Percentiles rank a stretch among this genome's conserved stretches.
phyloP scores from a whole-genome alignment of 495 filamentous ascomycete species.

The Ascodesmis nigricans region DNA sequence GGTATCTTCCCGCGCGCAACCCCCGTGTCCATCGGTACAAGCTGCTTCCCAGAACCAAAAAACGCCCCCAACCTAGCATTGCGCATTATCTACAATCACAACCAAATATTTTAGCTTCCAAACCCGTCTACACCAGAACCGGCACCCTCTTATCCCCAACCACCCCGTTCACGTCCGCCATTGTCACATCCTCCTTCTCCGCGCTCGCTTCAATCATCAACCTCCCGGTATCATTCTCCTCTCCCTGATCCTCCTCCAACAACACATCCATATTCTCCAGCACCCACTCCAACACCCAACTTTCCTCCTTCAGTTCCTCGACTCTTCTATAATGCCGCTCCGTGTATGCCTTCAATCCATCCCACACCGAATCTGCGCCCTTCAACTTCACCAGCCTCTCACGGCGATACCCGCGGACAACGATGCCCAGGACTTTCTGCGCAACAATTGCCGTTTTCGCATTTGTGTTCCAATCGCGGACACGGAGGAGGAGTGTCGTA shows the following conservation, averaged over 20 bases:
- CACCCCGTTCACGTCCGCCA: too few relatives aligned
- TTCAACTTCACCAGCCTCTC: conserved; percentile 46
- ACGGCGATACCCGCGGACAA: conserved; percentile 59
- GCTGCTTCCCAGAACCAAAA: too few relatives aligned
- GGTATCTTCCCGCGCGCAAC: too few relatives aligned
- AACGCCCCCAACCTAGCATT: too few relatives aligned
- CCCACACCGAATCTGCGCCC: conserved; percentile 52
- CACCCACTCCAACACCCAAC: conserved; percentile 81
- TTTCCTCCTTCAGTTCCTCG: conserved; percentile 82
- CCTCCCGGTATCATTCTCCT: conserved; percentile 16
- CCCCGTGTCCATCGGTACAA: too few relatives aligned
- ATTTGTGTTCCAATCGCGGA: conserved; percentile 95
- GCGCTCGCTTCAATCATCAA: too few relatives aligned
- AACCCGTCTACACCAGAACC: too few relatives aligned
- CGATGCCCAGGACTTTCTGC: conserved; percentile 58
- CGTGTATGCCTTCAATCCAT: conserved; percentile 65
- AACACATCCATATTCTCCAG: conserved; percentile 77
- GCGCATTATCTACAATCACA: too few relatives aligned
- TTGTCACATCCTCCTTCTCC: too few relatives aligned
- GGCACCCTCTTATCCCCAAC: too few relatives aligned
- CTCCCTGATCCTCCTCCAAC: conserved; percentile 23
- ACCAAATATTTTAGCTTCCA: too few relatives aligned
- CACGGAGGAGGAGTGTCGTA: conserved; percentile 47
- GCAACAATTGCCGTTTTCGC: conserved; percentile 65
- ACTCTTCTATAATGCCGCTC: conserved; percentile 74